phyloP scores from a whole-genome alignment of 2,329 filamentous ascomycete species.

The Apiospora sp. region DNA sequence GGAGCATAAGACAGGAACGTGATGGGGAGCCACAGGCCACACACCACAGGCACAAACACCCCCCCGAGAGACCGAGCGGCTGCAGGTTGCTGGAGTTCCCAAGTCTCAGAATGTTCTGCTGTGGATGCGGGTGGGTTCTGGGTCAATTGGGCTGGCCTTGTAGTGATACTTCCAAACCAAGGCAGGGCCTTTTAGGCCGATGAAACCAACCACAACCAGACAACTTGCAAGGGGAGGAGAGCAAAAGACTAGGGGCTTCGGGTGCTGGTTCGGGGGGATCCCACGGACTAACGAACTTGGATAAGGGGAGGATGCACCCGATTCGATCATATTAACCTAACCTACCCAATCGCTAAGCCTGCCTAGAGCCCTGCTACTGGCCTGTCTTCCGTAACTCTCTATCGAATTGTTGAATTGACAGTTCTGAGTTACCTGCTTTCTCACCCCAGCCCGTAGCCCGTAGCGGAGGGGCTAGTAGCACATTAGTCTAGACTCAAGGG shows the following conservation, averaged over 20 bases:
- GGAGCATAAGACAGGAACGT: constrained; percentile 19
- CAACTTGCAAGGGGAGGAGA: constrained; percentile 5
- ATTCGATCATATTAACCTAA: background rate
- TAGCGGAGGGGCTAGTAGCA: background rate
- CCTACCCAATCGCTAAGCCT: constrained; percentile 1
- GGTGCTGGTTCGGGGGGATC: background rate
- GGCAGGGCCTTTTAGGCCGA: constrained; percentile 7
- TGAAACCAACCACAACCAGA: constrained; percentile 15
- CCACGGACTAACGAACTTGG: constrained; percentile 1
- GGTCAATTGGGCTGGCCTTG: constrained; percentile 1
- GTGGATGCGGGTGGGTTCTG: constrained; percentile 9
- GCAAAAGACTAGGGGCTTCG: background rate
- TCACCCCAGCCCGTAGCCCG: background rate
- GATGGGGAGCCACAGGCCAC: constrained; percentile 7
- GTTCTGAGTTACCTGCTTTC: background rate
- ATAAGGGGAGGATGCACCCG: background rate
- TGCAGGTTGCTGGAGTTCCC: constrained; percentile 15
- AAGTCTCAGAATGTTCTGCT: constrained; percentile 17
- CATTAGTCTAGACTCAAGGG: background rate
- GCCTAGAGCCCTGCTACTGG: background rate
- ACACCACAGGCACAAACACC: background rate
- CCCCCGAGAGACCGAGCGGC: constrained; percentile 11
- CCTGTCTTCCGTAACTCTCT: background rate
- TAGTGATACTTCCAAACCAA: constrained; percentile 9
- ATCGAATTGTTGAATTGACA: constrained; percentile 8